Evolutionary conservation across 768 basidiomycete species (phyloP).

Genomic region (Tricholoma flavovirens): DNA sequence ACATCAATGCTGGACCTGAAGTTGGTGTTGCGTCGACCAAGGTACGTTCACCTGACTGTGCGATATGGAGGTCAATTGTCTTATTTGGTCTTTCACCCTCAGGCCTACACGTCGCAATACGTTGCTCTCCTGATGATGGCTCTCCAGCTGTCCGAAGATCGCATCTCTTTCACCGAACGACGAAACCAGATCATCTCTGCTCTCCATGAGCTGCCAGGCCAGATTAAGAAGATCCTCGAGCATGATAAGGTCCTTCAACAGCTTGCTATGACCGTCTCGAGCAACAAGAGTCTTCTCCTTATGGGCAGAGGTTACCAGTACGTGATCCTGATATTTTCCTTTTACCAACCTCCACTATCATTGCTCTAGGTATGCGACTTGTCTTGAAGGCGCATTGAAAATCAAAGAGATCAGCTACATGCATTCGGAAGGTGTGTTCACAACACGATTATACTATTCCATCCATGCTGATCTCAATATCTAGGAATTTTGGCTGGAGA

Average conservation of each 20-base stretch:
- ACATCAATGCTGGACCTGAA: slow-evolving; percentile 98
- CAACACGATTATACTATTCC: not conserved
- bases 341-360: slow-evolving; percentile 2
- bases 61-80: not conserved
- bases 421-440: slow-evolving; percentile 60
- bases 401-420: slow-evolving; percentile 99
- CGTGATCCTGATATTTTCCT: slow-evolving; percentile 22
- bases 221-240: slow-evolving; percentile 84
- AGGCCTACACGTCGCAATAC: slow-evolving; percentile 99
- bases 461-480: not conserved
- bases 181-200: slow-evolving; percentile 92
- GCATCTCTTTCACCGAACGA: slow-evolving; percentile 86
- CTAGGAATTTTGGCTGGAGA: slow-evolving; percentile 94
- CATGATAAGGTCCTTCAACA: slow-evolving; percentile 73
- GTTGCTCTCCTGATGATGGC: slow-evolving; percentile 98
- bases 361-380: slow-evolving; percentile 74
- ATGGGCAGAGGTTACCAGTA: slow-evolving; percentile 99
- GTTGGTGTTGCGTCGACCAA: slow-evolving; percentile 99
- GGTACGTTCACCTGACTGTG: slow-evolving; percentile 32
- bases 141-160: slow-evolving; percentile 96
- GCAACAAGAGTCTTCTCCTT: slow-evolving; percentile 84
- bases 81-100: slow-evolving; percentile 5
- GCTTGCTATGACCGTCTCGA: slow-evolving; percentile 73
- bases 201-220: slow-evolving; percentile 81
- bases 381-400: slow-evolving; percentile 96